Percentiles rank a stretch among this genome's conserved stretches.
Conservation (phyloP, 177 flowering plant species). For the Tripterygium wilfordii region DNA sequence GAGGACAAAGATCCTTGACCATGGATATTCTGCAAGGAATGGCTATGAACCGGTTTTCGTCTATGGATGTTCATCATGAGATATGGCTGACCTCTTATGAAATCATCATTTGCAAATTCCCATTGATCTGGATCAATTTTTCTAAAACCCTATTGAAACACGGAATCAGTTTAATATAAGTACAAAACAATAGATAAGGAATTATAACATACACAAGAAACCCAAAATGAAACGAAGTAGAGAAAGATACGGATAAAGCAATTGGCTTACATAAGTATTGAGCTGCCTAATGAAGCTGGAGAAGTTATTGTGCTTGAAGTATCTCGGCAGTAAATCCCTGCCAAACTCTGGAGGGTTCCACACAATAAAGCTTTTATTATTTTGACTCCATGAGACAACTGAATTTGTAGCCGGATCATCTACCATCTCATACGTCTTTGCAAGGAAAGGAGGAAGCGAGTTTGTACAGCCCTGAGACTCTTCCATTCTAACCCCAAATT, state of each 20-base stretch:
- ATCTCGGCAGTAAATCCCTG: constrained; percentile 42
- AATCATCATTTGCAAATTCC: constrained; percentile 64
- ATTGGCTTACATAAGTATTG: constrained; percentile 46
- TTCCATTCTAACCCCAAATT: constrained; percentile 24
- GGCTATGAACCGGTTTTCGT: constrained; percentile 39
- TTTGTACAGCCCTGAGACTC: constrained; percentile 25
- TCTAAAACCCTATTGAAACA: constrained; percentile 38
- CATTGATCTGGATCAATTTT: constrained; percentile 54
- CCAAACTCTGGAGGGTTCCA: constrained; percentile 45
- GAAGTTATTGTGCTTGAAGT: constrained; percentile 60
- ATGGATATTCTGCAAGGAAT: constrained; percentile 36
- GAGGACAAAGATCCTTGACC: constrained; percentile 22
- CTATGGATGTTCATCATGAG: constrained; percentile 43
- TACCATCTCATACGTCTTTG: constrained; percentile 60
- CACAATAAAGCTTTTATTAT: constrained; percentile 44
- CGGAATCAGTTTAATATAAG: no score
- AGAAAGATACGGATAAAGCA: no score
- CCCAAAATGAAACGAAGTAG: not conserved
- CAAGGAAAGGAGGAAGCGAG: constrained; percentile 44
- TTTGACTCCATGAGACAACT: constrained; percentile 48
- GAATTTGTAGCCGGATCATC: constrained; percentile 42
- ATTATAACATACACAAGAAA: no score
- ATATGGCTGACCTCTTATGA: constrained; percentile 43
- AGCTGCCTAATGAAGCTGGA: constrained; percentile 59
- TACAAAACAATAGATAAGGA: no score